A percentile compares a stretch with the other conserved stretches of the same genome.
phyloP scores from a whole-genome alignment of 495 filamentous ascomycete species.

The Penicillium coprophilum region DNA sequence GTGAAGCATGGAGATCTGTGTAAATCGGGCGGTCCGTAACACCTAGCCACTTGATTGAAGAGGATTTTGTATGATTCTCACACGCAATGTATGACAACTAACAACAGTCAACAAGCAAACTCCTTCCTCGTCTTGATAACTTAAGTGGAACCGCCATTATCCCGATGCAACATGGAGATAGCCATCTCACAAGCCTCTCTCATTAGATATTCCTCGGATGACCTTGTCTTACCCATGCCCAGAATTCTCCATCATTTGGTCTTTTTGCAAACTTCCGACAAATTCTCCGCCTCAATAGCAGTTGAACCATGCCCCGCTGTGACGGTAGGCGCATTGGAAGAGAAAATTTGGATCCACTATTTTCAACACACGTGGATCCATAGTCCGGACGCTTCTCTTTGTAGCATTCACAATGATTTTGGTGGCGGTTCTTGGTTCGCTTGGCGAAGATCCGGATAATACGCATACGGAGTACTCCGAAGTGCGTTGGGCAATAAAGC shows the following conservation, averaged over 20 bases:
- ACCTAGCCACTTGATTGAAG: background rate
- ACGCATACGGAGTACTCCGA: background rate
- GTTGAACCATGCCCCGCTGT: conserved; percentile 43
- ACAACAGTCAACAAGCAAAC: conserved; percentile 9
- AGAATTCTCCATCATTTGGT: conserved; percentile 44
- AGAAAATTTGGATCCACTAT: conserved; percentile 37
- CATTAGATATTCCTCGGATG: conserved; percentile 25
- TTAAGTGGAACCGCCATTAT: no score
- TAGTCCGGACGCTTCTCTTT: no score
- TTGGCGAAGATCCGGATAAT: background rate
- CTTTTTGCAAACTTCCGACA: background rate
- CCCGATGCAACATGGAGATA: conserved; percentile 27
- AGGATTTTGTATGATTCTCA: background rate
- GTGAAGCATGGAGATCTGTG: no score
- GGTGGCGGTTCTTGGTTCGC: background rate
- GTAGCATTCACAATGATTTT: background rate
- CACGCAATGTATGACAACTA: conserved; percentile 11
- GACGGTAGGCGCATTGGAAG: conserved; percentile 32
- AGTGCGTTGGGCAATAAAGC: background rate
- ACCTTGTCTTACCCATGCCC: conserved; percentile 46
- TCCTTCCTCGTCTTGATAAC: background rate
- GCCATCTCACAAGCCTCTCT: conserved; percentile 35
- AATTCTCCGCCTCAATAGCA: conserved; percentile 42
- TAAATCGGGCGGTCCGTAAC: no score
- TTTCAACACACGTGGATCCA: conserved; percentile 45